Conservation (phyloP, 208 protist species). For the Sergeia podlipaevii region DNA sequence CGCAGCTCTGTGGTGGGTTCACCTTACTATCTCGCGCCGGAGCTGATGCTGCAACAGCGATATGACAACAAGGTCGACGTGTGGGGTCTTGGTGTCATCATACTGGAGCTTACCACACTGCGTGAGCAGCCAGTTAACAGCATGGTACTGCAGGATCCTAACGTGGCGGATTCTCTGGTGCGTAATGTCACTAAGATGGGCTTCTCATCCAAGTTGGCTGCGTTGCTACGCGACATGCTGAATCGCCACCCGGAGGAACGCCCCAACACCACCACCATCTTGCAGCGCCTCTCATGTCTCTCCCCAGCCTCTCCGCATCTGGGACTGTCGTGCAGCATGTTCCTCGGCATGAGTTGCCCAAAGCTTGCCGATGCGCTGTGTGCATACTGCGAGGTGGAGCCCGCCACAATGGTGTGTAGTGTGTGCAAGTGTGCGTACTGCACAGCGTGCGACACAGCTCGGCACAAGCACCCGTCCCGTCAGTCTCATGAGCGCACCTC, state of each 20-base stretch:
- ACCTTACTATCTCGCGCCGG: slow-evolving; percentile 91
- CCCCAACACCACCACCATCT: slow-evolving; percentile 42
- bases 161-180: slow-evolving; percentile 43
- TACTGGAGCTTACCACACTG: slow-evolving; percentile 78
- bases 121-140: slow-evolving; percentile 81
- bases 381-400: slow-evolving; percentile 65
- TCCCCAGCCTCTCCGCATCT: slow-evolving; percentile 18
- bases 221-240: slow-evolving; percentile 68
- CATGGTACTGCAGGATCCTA: slow-evolving; percentile 63
- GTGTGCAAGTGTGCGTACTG: slow-evolving; percentile 52
- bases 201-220: slow-evolving; percentile 52
- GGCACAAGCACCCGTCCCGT: slow-evolving; percentile 61
- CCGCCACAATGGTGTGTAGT: slow-evolving; percentile 27
- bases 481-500: slow-evolving; percentile 56
- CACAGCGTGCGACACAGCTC: slow-evolving; percentile 49
- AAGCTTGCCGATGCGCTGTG: slow-evolving; percentile 38
- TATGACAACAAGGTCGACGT: slow-evolving; percentile 87
- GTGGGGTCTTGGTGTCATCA: slow-evolving; percentile 79
- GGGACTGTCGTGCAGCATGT: slow-evolving; percentile 30
- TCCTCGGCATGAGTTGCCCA: slow-evolving; percentile 50
- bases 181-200: slow-evolving; percentile 53
- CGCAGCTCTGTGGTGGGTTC: slow-evolving; percentile 76
- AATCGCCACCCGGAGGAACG: slow-evolving; percentile 59
- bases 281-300: slow-evolving; percentile 40
- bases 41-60: slow-evolving; percentile 78